Evolutionary conservation across 805 yeast genomes (phyloP).

Genomic region (Hanseniaspora clermontiae): DNA sequence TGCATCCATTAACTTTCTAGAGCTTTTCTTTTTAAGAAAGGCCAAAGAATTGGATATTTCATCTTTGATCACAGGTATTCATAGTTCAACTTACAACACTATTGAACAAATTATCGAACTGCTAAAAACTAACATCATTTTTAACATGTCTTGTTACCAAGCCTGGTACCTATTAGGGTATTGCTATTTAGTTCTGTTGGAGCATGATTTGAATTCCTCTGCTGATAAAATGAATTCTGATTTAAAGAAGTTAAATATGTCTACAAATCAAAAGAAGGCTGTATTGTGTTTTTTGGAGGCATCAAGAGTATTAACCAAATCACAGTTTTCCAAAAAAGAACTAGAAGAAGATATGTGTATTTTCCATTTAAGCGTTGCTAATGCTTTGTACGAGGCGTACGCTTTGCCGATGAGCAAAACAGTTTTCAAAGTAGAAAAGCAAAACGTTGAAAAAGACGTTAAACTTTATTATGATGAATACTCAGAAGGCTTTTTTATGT

Average conservation of each 20-base stretch:
- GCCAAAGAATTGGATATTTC: neutral
- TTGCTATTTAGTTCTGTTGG: slow-evolving; percentile 64
- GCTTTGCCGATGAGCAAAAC: slow-evolving; percentile 1
- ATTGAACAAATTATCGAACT: slow-evolving; percentile 40
- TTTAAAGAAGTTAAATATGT: slow-evolving; percentile 50
- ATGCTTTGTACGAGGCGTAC: slow-evolving; percentile 35
- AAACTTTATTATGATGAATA: neutral
- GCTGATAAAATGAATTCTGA: slow-evolving; percentile 60
- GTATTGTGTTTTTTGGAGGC: slow-evolving; percentile 69
- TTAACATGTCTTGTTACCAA: slow-evolving; percentile 59
- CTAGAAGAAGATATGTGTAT: slow-evolving; percentile 30
- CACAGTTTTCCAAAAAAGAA: slow-evolving; percentile 13
- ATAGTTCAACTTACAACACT: neutral
- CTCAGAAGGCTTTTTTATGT: neutral
- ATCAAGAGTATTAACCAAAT: slow-evolving; percentile 29
- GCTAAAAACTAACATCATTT: slow-evolving; percentile 53
- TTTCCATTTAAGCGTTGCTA: slow-evolving; percentile 44
- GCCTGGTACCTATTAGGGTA: slow-evolving; percentile 79
- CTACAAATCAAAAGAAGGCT: slow-evolving; percentile 53
- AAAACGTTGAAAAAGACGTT: too few relatives aligned
- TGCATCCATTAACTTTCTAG: slow-evolving; percentile 26
- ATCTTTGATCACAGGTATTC: slow-evolving; percentile 1
- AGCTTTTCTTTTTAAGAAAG: slow-evolving; percentile 14
- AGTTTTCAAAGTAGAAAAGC: neutral
- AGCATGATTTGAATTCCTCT: slow-evolving; percentile 86